Base-by-base conservation (phyloP, 1,139 yeast genomes). In the Pichia sp. region DNA sequence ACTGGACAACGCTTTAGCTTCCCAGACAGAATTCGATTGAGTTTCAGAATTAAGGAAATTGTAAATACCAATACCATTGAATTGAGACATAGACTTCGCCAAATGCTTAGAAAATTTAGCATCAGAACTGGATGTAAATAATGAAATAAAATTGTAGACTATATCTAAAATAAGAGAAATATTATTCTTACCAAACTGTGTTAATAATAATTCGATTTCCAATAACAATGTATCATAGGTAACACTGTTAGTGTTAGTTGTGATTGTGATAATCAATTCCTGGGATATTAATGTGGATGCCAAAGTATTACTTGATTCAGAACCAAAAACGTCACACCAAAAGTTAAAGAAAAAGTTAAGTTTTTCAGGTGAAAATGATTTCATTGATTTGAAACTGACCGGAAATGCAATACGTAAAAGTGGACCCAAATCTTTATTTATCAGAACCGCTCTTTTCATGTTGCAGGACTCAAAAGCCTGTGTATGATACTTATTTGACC, bases 271-370 rank as follows among this genome's bases (percentile, higher is more conserved):
- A 6, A 73, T 64, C 47, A 65, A 69, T 17, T 67, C 35, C 44
- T 39, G 17, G 52, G 62, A 19, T 75, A 64, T 46, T 53, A 64
- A 42, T 70, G 71, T 33, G 72, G 63, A 0, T 12, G 50, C 53
- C 8, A 63, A 34, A 0, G 88, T 77, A 0, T 73, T 74, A 2
- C 56, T 47, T 2, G 78, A 63, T 63, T 85, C 91, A 58, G 80
- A 84, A 0, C 91, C 91, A 38, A 83, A 63, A 0, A 83, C 44
- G 45, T 75, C 76, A 46, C 81, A 70, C 85, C 86, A 82, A 6
- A 73, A 62, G 15, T 64, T 64, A 22, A 67, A 64, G 41, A 67
- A 72, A 21, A 71, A 52, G 6, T 41, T 15, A 4, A 48, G 11
- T 33, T 58, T 53, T 17, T 45, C 48, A 3, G 39, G 12, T 4